Evolutionary conservation across 2,329 filamentous ascomycete species (phyloP).

Genomic region (Ophiostoma sp.): DNA sequence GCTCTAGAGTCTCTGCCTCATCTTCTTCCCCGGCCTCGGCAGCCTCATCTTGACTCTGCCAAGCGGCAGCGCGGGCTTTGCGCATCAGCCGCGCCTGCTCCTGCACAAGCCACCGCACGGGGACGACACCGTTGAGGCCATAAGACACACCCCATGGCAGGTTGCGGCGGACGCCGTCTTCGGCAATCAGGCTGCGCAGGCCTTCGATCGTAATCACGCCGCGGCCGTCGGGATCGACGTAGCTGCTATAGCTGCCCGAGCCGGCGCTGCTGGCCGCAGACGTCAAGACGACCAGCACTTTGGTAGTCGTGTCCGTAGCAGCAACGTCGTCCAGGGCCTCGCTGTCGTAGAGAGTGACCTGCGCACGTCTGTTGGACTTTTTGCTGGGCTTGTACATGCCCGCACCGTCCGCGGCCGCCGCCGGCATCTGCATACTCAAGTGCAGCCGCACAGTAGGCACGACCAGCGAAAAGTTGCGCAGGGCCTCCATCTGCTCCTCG

Average conservation of each 20-base stretch:
- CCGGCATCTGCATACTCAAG: slow-evolving; percentile 27
- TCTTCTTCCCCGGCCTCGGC: neutral
- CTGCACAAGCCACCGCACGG: slow-evolving; percentile 27
- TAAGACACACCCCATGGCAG: slow-evolving; percentile 36
- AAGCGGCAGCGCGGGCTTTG: neutral
- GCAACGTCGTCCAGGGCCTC: slow-evolving; percentile 25
- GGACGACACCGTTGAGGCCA: slow-evolving; percentile 28
- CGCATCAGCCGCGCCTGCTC: slow-evolving; percentile 24
- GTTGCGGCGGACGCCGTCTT: slow-evolving; percentile 41
- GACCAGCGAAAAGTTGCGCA: slow-evolving; percentile 35
- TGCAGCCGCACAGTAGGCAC: slow-evolving; percentile 31
- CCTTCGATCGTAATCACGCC: slow-evolving; percentile 32
- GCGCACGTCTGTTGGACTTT: no score
- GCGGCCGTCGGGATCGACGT: slow-evolving; percentile 22
- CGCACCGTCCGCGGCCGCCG: slow-evolving; percentile 15
- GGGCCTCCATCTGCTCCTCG: slow-evolving; percentile 20
- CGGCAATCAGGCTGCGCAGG: slow-evolving; percentile 38
- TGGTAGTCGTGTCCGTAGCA: slow-evolving; percentile 27
- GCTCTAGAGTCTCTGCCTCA: neutral
- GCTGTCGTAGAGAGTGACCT: slow-evolving; percentile 21
- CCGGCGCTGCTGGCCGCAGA: slow-evolving; percentile 29
- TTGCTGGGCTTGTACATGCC: neutral
- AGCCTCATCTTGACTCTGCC: neutral
- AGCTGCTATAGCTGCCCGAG: slow-evolving; percentile 19
- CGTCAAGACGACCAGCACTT: slow-evolving; percentile 37